Percentiles rank a stretch among this genome's conserved stretches.
Evolutionary conservation across 129 eudicot genomes (phyloP).

Genomic region (Chrysanthemum seticuspe): DNA sequence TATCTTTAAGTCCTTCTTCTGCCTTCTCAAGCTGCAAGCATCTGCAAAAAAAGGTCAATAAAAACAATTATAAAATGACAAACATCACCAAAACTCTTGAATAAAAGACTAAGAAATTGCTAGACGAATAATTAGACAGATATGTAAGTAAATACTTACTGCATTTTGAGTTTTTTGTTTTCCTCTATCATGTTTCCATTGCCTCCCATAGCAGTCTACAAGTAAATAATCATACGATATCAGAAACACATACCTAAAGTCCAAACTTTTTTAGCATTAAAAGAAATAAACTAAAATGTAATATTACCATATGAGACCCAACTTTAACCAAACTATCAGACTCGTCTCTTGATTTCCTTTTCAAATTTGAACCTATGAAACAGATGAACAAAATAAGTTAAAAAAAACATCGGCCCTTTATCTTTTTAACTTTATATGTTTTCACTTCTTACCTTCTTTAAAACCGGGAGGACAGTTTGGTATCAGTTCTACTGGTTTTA

Average conservation of each 20-base stretch:
- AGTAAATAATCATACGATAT: conserved; percentile 20
- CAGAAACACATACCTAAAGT: not conserved
- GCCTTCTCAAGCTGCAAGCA: conserved; percentile 61
- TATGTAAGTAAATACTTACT: conserved; percentile 44
- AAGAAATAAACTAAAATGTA: not conserved
- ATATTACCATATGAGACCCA: conserved; percentile 24
- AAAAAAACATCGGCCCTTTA: not conserved
- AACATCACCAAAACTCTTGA: not conserved
- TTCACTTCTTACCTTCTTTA: conserved; percentile 34
- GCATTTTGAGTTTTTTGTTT: conserved; percentile 58
- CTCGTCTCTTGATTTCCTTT: conserved; percentile 35
- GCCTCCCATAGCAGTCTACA: conserved; percentile 45
- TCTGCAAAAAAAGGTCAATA: conserved; percentile 34
- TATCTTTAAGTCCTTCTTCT: conserved; percentile 55
- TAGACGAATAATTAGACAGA: not conserved
- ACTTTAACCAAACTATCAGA: conserved; percentile 16
- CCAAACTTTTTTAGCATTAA: not conserved
- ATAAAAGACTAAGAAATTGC: not conserved
- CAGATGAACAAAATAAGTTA: conserved; percentile 2
- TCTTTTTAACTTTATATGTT: not conserved
- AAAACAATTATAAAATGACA: not conserved
- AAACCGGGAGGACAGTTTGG: conserved; percentile 20
- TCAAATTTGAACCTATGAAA: conserved; percentile 35
- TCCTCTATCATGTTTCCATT: conserved; percentile 48
- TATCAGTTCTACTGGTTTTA: conserved; percentile 23